A percentile compares a stretch with the other conserved stretches of the same genome.
phyloP scores from a whole-genome alignment of 1,139 yeast genomes.

The Candida tropicalis region DNA sequence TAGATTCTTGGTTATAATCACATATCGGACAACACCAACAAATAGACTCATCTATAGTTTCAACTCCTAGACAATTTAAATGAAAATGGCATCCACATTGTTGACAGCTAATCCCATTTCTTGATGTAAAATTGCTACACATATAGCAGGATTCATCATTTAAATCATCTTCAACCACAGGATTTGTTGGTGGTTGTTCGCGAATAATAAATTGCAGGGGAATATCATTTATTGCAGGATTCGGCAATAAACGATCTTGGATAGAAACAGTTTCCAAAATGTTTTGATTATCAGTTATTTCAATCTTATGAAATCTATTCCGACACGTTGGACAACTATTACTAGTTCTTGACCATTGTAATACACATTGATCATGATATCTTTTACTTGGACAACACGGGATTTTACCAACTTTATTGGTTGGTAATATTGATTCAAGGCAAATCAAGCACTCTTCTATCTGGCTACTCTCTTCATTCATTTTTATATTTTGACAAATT shows the following conservation, averaged over 20 bases:
- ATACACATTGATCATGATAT: conserved; percentile 50
- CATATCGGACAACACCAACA: conserved; percentile 50
- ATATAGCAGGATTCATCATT: conserved; percentile 31
- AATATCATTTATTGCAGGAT: conserved; percentile 42
- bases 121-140: conserved; percentile 22
- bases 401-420: conserved; percentile 35
- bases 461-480: not conserved
- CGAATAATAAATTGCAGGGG: conserved; percentile 38
- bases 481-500: not conserved
- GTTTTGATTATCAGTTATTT: conserved; percentile 18
- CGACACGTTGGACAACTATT: conserved; percentile 60
- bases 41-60: conserved; percentile 16
- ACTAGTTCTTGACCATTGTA: conserved; percentile 50
- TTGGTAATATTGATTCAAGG: conserved; percentile 35
- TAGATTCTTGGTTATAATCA: conserved; percentile 37
- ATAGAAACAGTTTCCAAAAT: conserved; percentile 22
- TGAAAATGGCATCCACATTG: conserved; percentile 42
- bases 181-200: conserved; percentile 4
- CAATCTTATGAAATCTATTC: conserved; percentile 32
- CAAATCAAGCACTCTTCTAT: conserved; percentile 53
- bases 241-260: conserved; percentile 35
- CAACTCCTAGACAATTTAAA: conserved; percentile 30
- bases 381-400: conserved; percentile 37
- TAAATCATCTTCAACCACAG: conserved; percentile 6
- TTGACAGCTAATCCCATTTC: conserved; percentile 24